These are phyloP conservation scores for Lanmaoa pseudosensibilis DNA, from an alignment of 768 basidiomycete genomes.

Conservation along the genomic window DNA sequence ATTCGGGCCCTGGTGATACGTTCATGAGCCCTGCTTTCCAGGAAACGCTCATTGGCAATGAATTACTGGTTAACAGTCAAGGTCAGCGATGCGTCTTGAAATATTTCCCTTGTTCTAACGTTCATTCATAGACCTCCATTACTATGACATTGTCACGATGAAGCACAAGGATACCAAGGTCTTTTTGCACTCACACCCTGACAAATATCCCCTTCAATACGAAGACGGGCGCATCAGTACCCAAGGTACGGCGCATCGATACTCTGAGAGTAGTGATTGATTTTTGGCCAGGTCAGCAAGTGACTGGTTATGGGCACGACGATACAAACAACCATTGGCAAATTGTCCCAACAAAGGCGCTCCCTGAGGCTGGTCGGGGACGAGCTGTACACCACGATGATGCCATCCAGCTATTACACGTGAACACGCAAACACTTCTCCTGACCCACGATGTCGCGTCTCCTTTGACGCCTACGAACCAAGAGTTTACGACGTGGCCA, in stretches of 20 bases:
- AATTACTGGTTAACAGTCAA: conserved; percentile 87
- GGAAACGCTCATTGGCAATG: conserved; percentile 90
- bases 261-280: neutral
- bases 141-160: conserved; percentile 85
- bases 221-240: conserved; percentile 94
- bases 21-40: conserved; percentile 99
- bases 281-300: conserved; percentile 73
- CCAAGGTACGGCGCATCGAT: conserved; percentile 55
- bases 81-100: conserved; percentile 49
- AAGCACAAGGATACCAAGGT: conserved; percentile 93
- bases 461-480: conserved; percentile 95
- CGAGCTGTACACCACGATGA: conserved; percentile 90
- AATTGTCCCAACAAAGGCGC: conserved; percentile 89
- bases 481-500: conserved; percentile 94
- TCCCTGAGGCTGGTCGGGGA: conserved; percentile 92
- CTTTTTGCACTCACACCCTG: conserved; percentile 90
- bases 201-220: conserved; percentile 89
- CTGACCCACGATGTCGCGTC: conserved; percentile 98
- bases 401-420: conserved; percentile 83
- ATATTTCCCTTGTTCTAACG: neutral
- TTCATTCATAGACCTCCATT: conserved; percentile 76
- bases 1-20: conserved; percentile 88
- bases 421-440: conserved; percentile 78
- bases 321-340: conserved; percentile 97
- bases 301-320: conserved; percentile 92